Percentiles rank a stretch among this genome's conserved stretches.
These are phyloP conservation scores for Eucalyptus paniculata DNA, from an alignment of 345 rosid genomes.

Conservation along the genomic window DNA sequence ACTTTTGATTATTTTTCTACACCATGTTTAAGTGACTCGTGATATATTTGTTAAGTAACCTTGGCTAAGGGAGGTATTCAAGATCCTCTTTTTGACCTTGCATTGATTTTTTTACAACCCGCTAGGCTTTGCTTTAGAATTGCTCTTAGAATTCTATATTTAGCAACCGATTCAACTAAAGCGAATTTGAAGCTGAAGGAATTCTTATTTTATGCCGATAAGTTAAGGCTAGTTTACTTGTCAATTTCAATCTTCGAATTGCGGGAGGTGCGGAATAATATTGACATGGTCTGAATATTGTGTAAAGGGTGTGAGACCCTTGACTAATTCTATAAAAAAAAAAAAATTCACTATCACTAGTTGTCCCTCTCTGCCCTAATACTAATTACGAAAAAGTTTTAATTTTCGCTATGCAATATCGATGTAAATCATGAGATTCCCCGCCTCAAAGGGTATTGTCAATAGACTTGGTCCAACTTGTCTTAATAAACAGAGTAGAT, in stretches of 20 bases:
- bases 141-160: background rate
- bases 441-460: too few species aligned
- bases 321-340: background rate
- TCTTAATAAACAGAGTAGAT: background rate
- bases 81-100: background rate
- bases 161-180: background rate
- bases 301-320: background rate
- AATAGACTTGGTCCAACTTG: background rate
- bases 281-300: background rate
- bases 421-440: background rate
- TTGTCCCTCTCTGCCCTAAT: background rate
- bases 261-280: background rate
- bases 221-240: background rate
- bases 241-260: background rate
- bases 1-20: background rate
- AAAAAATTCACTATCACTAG: fast-evolving
- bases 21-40: fast-evolving
- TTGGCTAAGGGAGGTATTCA: background rate
- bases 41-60: fast-evolving
- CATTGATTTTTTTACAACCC: background rate
- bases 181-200: background rate
- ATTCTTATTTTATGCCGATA: too few species aligned
- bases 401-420: background rate
- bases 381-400: background rate
- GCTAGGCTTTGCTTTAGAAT: background rate